Evolutionary conservation across 1,284 basidiomycete species (phyloP).

Genomic region (Marasmius fiardii): DNA sequence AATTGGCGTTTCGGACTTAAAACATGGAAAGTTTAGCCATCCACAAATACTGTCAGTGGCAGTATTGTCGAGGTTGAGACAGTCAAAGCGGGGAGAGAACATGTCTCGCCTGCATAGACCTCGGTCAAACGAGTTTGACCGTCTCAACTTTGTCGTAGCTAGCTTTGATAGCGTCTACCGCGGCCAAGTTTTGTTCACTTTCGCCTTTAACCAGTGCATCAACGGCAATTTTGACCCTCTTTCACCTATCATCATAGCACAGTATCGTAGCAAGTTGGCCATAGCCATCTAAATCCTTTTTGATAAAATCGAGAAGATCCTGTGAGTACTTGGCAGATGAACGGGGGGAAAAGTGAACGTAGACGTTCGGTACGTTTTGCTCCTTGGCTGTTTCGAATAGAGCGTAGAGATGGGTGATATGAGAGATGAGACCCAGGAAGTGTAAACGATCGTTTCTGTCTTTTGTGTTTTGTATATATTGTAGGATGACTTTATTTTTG

Average conservation of each 20-base stretch:
- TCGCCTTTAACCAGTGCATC: slow-evolving; percentile 78
- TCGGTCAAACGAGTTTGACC: slow-evolving; percentile 92
- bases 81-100: no score
- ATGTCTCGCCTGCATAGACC: no score
- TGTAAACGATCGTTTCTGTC: slow-evolving; percentile 79
- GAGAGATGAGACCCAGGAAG: slow-evolving; percentile 84
- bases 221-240: slow-evolving; percentile 83
- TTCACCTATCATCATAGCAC: slow-evolving; percentile 97
- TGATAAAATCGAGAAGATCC: slow-evolving; percentile 74
- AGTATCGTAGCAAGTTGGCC: slow-evolving; percentile 86
- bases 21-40: no score
- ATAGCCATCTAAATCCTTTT: slow-evolving; percentile 58
- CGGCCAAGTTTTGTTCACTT: slow-evolving; percentile 52
- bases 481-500: slow-evolving; percentile 71
- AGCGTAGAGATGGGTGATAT: slow-evolving; percentile 83
- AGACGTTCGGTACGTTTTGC: slow-evolving; percentile 76
- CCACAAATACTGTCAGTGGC: no score
- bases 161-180: slow-evolving; percentile 56
- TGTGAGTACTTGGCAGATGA: slow-evolving; percentile 73
- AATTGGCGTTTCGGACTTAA: no score
- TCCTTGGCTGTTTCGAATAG: slow-evolving; percentile 87
- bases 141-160: slow-evolving; percentile 83
- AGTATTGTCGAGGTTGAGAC: no score
- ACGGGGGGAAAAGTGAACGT: slow-evolving; percentile 85
- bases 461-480: slow-evolving; percentile 74